phyloP scores from a whole-genome alignment of 2,329 filamentous ascomycete species.

The Trichoderma sp. region DNA sequence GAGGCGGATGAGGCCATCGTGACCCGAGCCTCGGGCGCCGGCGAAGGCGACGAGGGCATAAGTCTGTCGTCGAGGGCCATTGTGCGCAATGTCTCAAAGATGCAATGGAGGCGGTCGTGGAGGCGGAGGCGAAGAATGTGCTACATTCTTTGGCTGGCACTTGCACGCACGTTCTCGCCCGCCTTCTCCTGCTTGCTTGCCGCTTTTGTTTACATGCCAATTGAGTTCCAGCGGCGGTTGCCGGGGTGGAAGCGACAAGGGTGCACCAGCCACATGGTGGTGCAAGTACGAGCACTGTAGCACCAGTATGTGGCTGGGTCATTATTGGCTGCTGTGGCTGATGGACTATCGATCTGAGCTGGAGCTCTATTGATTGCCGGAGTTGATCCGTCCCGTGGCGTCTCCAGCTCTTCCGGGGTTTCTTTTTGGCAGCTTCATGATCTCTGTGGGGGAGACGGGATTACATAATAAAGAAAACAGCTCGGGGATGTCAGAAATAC shows the following conservation, averaged over 20 bases:
- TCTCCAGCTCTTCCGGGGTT: background rate
- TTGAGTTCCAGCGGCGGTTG: constrained; percentile 6
- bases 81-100: constrained; percentile 45
- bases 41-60: constrained; percentile 48
- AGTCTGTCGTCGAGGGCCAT: constrained; percentile 50
- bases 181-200: background rate
- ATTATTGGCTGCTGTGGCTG: constrained; percentile 4
- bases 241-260: constrained; percentile 21
- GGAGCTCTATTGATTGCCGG: background rate
- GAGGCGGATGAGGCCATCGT: constrained; percentile 70
- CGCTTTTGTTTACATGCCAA: constrained; percentile 16
- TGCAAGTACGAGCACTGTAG: too few species aligned
- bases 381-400: background rate
- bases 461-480: background rate
- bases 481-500: background rate
- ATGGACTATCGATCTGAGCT: background rate
- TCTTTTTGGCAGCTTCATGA: too few species aligned
- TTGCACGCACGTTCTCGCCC: background rate
- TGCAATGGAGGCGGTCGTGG: constrained; percentile 44
- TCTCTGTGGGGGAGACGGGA: background rate
- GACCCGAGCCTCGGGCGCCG: constrained; percentile 38
- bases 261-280: background rate
- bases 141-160: constrained; percentile 39
- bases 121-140: constrained; percentile 47
- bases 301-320: constrained; percentile 15